These are phyloP conservation scores for Syncephalastrum contaminatum DNA, from an alignment of 371 early-diverging fungal species.

Conservation along the genomic window DNA sequence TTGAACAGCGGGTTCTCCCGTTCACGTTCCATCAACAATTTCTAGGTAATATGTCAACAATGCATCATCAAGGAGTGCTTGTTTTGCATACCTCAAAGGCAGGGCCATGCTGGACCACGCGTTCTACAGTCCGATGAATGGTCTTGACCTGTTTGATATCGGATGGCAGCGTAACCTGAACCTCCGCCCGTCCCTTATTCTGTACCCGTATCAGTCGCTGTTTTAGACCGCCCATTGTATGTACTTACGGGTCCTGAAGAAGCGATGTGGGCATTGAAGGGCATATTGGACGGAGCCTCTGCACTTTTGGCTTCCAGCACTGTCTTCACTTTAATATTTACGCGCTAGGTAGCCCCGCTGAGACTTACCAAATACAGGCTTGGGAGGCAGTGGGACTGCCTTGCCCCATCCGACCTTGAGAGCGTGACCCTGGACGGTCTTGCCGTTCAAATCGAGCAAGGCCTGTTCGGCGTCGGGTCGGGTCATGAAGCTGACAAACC, in stretches of 20 bases:
- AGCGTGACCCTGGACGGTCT: constrained; percentile 57
- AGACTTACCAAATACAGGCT: constrained; percentile 74
- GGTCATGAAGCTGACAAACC: constrained; percentile 92
- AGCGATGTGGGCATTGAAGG: constrained; percentile 69
- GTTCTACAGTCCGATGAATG: constrained; percentile 87
- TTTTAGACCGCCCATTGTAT: too few relatives aligned
- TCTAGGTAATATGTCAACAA: constrained; percentile 18
- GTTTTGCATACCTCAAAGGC: constrained; percentile 61
- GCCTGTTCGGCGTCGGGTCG: constrained; percentile 76
- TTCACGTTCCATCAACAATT: constrained; percentile 69
- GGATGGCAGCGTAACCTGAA: constrained; percentile 66
- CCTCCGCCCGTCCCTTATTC: constrained; percentile 51
- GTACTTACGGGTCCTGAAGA: too few relatives aligned
- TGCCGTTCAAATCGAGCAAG: constrained; percentile 72
- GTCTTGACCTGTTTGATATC: constrained; percentile 56
- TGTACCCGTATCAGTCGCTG: constrained; percentile 4
- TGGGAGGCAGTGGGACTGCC: constrained; percentile 74
- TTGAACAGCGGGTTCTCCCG: constrained; percentile 61
- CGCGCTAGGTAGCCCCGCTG: neutral
- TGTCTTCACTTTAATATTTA: neutral
- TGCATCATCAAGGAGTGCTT: neutral
- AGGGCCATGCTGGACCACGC: constrained; percentile 75
- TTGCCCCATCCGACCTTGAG: constrained; percentile 91
- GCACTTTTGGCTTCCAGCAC: constrained; percentile 32
- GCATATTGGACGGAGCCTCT: constrained; percentile 50